Evolutionary conservation across 2,329 filamentous ascomycete genomes (phyloP).

Genomic region (Macroventuria anomochaeta): DNA sequence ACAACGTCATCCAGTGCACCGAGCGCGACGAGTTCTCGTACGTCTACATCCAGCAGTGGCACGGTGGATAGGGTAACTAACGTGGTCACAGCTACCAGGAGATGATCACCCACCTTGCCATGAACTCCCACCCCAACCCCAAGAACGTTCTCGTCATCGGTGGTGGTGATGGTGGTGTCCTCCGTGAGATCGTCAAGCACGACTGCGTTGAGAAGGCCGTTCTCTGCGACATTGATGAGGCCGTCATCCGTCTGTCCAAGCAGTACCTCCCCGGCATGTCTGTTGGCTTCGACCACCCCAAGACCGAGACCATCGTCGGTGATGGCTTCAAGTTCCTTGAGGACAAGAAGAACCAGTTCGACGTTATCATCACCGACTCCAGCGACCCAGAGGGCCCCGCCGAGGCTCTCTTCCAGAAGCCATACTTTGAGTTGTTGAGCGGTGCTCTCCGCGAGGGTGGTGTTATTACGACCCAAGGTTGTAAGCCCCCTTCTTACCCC

Average conservation of each 20-base stretch:
- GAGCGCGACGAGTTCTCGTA: constrained; percentile 97
- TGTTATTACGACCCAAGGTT: constrained; percentile 99
- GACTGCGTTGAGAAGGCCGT: constrained; percentile 94
- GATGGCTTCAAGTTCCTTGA: constrained; percentile 99
- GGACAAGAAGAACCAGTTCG: constrained; percentile 96
- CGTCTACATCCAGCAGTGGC: constrained; percentile 28
- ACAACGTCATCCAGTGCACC: constrained; percentile 99
- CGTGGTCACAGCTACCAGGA: constrained; percentile 76
- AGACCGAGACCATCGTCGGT: constrained; percentile 88
- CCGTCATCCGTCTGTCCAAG: constrained; percentile 98
- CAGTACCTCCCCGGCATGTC: constrained; percentile 95
- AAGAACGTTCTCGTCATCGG: constrained; percentile 99
- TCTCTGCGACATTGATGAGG: constrained; percentile 99
- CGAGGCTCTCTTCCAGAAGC: constrained; percentile 96
- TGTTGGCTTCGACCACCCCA: constrained; percentile 90
- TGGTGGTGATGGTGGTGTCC: constrained; percentile 94
- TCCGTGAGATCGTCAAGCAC: constrained; percentile 99
- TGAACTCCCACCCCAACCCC: constrained; percentile 98
- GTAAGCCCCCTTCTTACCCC: constrained; percentile 74
- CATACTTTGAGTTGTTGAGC: constrained; percentile 94
- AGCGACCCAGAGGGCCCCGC: constrained; percentile 97
- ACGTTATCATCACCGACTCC: constrained; percentile 99
- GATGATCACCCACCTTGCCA: constrained; percentile 98
- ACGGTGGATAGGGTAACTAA: constrained; percentile 22
- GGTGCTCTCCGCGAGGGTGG: constrained; percentile 91